Conservation (phyloP, 2,329 filamentous ascomycete genomes). For the Biscogniauxia mediterranea region DNA sequence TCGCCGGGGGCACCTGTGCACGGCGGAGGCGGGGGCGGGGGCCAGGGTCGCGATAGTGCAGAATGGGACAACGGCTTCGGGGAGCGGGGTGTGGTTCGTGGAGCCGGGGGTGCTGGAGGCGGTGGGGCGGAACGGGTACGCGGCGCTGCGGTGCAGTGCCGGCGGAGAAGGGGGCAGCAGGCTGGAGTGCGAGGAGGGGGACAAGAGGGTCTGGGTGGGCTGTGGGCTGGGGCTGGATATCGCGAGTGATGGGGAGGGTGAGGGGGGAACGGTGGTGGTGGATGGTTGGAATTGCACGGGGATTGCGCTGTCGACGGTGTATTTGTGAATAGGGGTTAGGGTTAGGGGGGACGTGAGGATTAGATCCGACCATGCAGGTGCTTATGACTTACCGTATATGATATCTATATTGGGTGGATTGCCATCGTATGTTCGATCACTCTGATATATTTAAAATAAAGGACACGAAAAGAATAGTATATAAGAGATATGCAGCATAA, state of each 20-base stretch:
- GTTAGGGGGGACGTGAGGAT: too few species aligned
- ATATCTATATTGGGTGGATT: too few species aligned
- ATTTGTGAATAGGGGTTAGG: constrained; percentile 7
- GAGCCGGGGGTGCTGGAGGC: constrained; percentile 19
- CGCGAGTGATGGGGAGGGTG: constrained; percentile 18
- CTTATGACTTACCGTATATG: too few species aligned
- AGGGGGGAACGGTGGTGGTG: constrained; percentile 22
- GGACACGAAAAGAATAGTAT: too few species aligned
- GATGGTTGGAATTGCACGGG: constrained; percentile 28
- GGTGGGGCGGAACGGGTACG: constrained; percentile 25
- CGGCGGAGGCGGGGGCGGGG: too few species aligned
- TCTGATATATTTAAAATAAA: too few species aligned
- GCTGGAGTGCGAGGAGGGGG: constrained; percentile 8
- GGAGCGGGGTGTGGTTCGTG: constrained; percentile 29
- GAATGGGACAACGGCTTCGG: constrained; percentile 15
- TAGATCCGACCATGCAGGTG: not conserved
- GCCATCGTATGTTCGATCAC: too few species aligned
- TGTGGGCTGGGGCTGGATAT: constrained; percentile 32
- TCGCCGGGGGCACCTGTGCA: constrained; percentile 31
- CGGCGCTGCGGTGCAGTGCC: constrained; percentile 19
- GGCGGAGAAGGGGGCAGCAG: constrained; percentile 1
- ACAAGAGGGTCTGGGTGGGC: constrained; percentile 27
- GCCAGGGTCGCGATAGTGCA: constrained; percentile 28
- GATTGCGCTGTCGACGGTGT: constrained; percentile 18
- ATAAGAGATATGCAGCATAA: too few species aligned